Evolutionary conservation across 2,329 filamentous ascomycete species (phyloP), one percentile per base, ranked within the genome.

Genomic region (Zasmidium citrigriseum): DNA sequence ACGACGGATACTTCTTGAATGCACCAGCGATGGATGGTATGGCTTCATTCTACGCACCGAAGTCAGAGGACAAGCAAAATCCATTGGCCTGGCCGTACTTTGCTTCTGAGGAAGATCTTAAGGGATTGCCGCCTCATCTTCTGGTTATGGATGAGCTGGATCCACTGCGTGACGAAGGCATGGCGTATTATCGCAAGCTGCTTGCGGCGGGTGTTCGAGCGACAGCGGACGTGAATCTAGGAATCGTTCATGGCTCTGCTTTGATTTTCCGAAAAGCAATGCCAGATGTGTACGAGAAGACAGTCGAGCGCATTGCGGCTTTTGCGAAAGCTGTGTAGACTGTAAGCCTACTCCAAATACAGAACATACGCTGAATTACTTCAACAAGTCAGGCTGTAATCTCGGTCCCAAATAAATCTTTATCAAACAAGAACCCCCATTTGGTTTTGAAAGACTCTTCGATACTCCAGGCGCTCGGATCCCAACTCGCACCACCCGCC

Each of bases 351-450:
- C 27, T 29, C 7, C 27, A 29, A 29, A 14, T 29, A 29, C 27
- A 7, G 27, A 34, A n/a, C n/a, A n/a, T n/a, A n/a, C n/a, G n/a
- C n/a, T n/a, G n/a, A n/a, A n/a, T n/a, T n/a, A n/a, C n/a, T n/a
- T n/a, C n/a, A n/a, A n/a, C n/a, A n/a, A n/a, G n/a, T n/a, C n/a
- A n/a, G n/a, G n/a, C n/a, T n/a, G n/a, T n/a, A n/a, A n/a, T n/a
- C n/a, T n/a, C n/a, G n/a, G 34, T 4, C 5, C 34, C 34, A 21
- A 51, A 58, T 38, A 54, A 16, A 14, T 50, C 21, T 57, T 56
- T 64, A 50, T 63, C 60, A 51, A 70, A 70, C n/a, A 73, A 38
- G 59, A 68, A 75, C 4, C 73, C 74, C 75, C 73, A 77, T 59
- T 77, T 76, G 10, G 63, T 57, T 23, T 61, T 67, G 59, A 75